These are phyloP conservation scores for Coemansia sp. DNA, from an alignment of 192 early-diverging fungal species.

Conservation along the genomic window DNA sequence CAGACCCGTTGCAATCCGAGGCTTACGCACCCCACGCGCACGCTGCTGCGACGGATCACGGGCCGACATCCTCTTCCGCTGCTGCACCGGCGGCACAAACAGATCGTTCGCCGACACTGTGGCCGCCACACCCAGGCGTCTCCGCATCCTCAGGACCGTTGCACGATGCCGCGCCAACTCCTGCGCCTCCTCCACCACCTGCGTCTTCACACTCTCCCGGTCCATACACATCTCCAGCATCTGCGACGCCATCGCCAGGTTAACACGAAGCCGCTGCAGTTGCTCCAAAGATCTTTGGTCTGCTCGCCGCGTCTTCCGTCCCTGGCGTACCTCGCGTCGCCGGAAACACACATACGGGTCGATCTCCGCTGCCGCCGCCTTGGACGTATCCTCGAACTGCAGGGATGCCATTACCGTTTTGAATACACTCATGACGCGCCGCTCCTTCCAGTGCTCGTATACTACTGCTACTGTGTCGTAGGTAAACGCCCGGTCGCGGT, in stretches of 20 bases:
- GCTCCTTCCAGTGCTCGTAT: constrained; percentile 45
- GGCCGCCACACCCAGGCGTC: constrained; percentile 17
- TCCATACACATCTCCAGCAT: constrained; percentile 78
- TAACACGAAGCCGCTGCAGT: constrained; percentile 73
- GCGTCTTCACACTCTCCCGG: constrained; percentile 76
- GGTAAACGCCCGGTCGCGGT: constrained; percentile 34
- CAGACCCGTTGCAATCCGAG: constrained; percentile 20
- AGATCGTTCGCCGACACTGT: constrained; percentile 26
- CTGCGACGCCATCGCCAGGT: constrained; percentile 73
- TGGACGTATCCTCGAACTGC: constrained; percentile 64
- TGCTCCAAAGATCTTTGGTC: constrained; percentile 87
- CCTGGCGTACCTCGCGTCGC: constrained; percentile 83
- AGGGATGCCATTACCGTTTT: constrained; percentile 33
- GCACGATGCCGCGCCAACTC: constrained; percentile 21
- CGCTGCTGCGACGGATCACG: constrained; percentile 32
- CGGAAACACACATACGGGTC: constrained; percentile 98
- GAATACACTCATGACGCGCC: constrained; percentile 23
- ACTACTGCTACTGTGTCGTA: constrained; percentile 11
- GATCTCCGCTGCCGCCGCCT: constrained; percentile 61
- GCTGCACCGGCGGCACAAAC: constrained; percentile 42
- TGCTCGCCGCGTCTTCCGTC: constrained; percentile 83
- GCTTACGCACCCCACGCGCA: constrained; percentile 20
- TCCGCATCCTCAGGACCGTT: constrained; percentile 40
- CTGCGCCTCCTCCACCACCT: constrained; percentile 74
- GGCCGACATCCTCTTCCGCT: constrained; percentile 23